Evolutionary conservation across 352 stramenopile genomes (phyloP).

Genomic region (Globisporangium apiculatum): DNA sequence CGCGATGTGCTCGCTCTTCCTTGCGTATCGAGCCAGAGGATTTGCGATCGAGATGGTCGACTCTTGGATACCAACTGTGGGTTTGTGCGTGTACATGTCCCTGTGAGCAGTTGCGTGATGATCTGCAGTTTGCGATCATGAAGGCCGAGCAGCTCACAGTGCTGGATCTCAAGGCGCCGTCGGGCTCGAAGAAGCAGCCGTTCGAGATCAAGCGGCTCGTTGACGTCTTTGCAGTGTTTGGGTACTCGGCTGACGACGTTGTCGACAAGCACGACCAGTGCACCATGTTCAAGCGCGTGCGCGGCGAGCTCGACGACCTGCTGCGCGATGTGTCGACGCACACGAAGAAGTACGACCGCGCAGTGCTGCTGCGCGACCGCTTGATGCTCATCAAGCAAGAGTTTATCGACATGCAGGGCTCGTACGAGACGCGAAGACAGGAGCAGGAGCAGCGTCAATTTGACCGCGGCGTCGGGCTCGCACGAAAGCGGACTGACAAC

Average conservation of each 20-base stretch:
- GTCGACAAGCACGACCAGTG: constrained; percentile 70
- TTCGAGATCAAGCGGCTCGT: constrained; percentile 62
- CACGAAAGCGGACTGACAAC: constrained; percentile 26
- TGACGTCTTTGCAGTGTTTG: constrained; percentile 69
- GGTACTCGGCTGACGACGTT: constrained; percentile 48
- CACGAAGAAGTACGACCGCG: constrained; percentile 70
- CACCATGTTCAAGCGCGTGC: constrained; percentile 59
- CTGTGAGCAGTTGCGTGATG: constrained; percentile 42
- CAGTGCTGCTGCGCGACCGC: constrained; percentile 54
- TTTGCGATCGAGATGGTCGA: no score
- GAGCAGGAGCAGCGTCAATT: constrained; percentile 42
- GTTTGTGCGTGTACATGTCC: constrained; percentile 4
- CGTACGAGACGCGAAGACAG: constrained; percentile 49
- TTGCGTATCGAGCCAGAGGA: no score
- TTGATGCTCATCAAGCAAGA: constrained; percentile 54
- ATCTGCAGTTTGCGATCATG: constrained; percentile 71
- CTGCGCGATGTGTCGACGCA: constrained; percentile 42
- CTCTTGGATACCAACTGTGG: no score
- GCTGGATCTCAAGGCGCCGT: constrained; percentile 33
- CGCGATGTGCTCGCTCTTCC: no score
- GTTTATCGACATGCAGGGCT: constrained; percentile 59
- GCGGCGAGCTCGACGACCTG: constrained; percentile 46
- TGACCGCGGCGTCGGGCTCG: constrained; percentile 30
- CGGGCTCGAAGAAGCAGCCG: constrained; percentile 31
- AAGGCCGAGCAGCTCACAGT: constrained; percentile 43